Conservation (phyloP, 2,329 filamentous ascomycete genomes). For the Hortaea werneckii region DNA sequence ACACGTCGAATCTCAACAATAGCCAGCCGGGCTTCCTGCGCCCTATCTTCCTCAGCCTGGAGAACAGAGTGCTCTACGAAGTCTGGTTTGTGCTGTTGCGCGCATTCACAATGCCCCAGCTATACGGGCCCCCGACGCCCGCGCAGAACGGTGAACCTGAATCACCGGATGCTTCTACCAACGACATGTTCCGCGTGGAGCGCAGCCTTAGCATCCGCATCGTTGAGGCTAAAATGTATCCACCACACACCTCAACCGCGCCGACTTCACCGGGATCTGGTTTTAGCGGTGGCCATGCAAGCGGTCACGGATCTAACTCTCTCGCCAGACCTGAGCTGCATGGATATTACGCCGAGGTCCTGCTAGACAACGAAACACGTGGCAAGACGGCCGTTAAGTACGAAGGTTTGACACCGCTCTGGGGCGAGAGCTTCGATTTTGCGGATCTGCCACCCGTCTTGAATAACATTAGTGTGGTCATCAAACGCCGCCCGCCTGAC, state of each 20-base stretch:
- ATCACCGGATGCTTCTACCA: conserved; percentile 22
- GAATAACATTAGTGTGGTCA: conserved; percentile 57
- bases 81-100: conserved; percentile 92
- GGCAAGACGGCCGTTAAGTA: conserved; percentile 63
- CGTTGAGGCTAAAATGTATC: conserved; percentile 50
- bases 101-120: conserved; percentile 82
- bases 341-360: conserved; percentile 69
- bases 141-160: conserved; percentile 29
- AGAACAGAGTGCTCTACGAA: conserved; percentile 83
- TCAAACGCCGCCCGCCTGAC: conserved; percentile 51
- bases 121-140: conserved; percentile 56
- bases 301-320: conserved; percentile 3
- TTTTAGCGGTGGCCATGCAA: conserved; percentile 16
- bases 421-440: conserved; percentile 74
- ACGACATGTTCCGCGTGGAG: conserved; percentile 59
- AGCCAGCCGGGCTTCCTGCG: conserved; percentile 59
- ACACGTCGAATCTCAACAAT: conserved; percentile 62
- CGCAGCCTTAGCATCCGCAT: conserved; percentile 49
- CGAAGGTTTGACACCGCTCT: conserved; percentile 66
- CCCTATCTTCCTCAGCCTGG: conserved; percentile 82
- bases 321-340: conserved; percentile 31
- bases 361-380: conserved; percentile 69
- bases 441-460: conserved; percentile 59
- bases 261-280: conserved; percentile 8
- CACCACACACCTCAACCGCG: conserved; percentile 15